Evolutionary conservation across 192 early-diverging fungal species (phyloP).

Genomic region (Linnemannia exigua): DNA sequence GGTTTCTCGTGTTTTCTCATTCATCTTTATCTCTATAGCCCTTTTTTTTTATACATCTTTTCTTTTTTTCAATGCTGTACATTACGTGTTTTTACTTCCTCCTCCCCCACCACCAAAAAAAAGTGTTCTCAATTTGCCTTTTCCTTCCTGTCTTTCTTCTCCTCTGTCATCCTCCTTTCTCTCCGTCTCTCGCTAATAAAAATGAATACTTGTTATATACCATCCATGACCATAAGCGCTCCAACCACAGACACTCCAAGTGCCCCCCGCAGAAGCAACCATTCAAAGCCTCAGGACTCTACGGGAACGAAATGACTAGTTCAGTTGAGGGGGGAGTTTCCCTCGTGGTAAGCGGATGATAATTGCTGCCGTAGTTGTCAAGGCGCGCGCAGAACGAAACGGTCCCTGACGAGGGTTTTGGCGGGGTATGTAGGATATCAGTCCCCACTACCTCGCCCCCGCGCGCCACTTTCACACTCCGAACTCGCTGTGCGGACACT

Average conservation of each 20-base stretch:
- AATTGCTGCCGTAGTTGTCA: not conserved
- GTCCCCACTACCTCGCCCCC: too few species aligned
- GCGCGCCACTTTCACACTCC: too few species aligned
- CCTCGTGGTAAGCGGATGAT: not conserved
- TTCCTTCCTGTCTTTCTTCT: not conserved
- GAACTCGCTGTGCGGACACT: too few species aligned
- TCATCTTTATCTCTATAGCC: not conserved
- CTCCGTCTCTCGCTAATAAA: not conserved
- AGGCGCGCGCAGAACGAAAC: not conserved
- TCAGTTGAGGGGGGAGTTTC: too few species aligned
- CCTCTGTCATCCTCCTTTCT: not conserved
- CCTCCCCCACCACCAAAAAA: not conserved
- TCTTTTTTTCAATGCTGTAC: constrained; percentile 19
- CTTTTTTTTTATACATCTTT: constrained; percentile 17
- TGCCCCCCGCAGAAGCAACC: too few species aligned
- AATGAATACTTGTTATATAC: not conserved
- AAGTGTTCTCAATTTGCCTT: constrained; percentile 1
- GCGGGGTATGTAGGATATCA: too few species aligned
- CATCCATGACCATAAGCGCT: not conserved
- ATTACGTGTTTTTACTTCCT: not conserved
- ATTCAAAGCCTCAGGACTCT: too few species aligned
- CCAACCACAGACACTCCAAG: not conserved
- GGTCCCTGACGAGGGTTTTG: too few species aligned
- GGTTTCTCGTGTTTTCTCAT: not conserved
- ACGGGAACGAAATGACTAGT: too few species aligned